Evolutionary conservation across 176 grass and related monocot species (phyloP).

Genomic region (Typha latifolia): DNA sequence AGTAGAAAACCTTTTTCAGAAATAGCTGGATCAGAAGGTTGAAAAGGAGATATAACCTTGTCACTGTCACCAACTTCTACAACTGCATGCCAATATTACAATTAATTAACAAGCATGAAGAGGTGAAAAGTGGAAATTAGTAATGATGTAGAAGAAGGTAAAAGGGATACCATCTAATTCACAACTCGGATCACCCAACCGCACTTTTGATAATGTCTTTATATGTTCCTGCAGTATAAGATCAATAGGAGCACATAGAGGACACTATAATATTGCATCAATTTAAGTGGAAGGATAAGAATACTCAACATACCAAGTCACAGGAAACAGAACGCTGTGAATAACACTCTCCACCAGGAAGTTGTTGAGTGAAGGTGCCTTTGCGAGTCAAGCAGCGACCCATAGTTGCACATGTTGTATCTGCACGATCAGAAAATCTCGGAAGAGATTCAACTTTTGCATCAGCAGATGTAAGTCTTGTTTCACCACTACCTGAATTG

Average conservation of each 20-base stretch:
- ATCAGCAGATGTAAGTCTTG: background rate
- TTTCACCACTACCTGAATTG: conserved; percentile 4
- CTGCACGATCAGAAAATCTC: conserved; percentile 2
- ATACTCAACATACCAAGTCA: conserved; percentile 24
- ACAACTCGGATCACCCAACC: conserved; percentile 17
- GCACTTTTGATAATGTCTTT: conserved; percentile 14
- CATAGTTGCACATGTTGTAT: background rate
- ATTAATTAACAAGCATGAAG: conserved; percentile 13
- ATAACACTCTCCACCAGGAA: conserved; percentile 9
- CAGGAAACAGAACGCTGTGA: conserved; percentile 21
- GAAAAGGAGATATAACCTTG: conserved; percentile 9
- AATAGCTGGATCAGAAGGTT: conserved; percentile 30
- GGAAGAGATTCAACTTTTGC: background rate
- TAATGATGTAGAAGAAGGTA: conserved; percentile 3
- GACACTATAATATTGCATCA: background rate
- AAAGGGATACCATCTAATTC: conserved; percentile 20
- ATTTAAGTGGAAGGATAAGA: conserved; percentile 13
- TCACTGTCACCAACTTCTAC: conserved; percentile 17
- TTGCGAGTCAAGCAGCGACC: background rate
- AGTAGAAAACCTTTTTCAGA: conserved; percentile 39
- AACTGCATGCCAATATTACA: background rate
- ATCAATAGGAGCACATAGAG: background rate
- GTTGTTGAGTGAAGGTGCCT: background rate
- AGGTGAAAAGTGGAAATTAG: background rate
- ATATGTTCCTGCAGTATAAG: conserved; percentile 30